A percentile compares a stretch with the other conserved stretches of the same genome.
phyloP scores from a whole-genome alignment of 306 rosid species.

The Adenanthera pavonina region DNA sequence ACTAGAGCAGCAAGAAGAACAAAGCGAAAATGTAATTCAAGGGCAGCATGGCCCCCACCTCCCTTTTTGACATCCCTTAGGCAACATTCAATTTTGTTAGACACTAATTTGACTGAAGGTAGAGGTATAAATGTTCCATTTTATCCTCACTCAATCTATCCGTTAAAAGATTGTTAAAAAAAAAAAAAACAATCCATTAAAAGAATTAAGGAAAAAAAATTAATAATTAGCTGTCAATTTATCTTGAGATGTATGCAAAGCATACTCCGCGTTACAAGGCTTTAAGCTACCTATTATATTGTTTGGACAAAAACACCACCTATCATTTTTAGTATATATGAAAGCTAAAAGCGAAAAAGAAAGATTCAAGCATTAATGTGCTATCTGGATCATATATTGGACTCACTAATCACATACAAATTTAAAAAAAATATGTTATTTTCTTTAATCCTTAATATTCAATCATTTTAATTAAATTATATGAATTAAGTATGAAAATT shows the following conservation, averaged over 20 bases:
- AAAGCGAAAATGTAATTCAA: not conserved
- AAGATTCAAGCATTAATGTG: not conserved
- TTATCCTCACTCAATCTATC: not conserved
- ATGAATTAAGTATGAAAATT: no score
- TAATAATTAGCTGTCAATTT: not conserved
- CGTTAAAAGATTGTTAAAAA: no score
- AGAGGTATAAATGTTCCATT: not conserved
- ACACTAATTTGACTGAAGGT: not conserved
- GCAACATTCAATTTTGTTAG: not conserved
- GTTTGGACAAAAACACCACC: not conserved
- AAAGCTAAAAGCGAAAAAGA: not conserved
- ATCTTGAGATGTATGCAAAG: conserved; percentile 7
- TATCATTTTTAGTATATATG: not conserved
- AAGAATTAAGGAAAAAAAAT: not conserved
- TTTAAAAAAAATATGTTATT: not conserved
- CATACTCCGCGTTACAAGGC: conserved; percentile 20
- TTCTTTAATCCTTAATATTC: no score
- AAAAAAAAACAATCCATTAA: no score
- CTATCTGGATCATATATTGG: conserved; percentile 10
- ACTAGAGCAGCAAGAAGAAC: not conserved
- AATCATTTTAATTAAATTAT: no score
- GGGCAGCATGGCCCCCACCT: not conserved
- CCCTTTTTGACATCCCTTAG: not conserved
- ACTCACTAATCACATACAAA: not conserved
- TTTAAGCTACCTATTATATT: not conserved